Percentiles rank a stretch among this genome's conserved stretches.
Conservation (phyloP, 2,329 filamentous ascomycete species). For the Talaromyces sp. region DNA sequence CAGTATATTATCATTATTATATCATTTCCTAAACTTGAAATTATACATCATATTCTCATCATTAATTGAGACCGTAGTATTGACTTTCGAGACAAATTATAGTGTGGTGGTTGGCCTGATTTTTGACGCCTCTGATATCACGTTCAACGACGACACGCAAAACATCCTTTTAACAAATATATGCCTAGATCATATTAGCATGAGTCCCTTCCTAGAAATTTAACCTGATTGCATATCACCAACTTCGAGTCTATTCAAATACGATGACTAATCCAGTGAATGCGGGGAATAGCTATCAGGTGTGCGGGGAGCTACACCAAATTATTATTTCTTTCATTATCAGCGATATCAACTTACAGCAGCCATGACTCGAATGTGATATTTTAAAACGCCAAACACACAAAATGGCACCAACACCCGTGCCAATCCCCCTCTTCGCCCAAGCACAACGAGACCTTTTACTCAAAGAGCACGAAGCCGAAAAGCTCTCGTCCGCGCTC, state of each 20-base stretch:
- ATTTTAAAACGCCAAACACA: neutral
- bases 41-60: neutral
- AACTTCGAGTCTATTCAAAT: neutral
- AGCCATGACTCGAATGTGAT: neutral
- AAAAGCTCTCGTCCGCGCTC: conserved; percentile 40
- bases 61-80: neutral
- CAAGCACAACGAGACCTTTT: conserved; percentile 39
- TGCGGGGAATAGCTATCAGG: conserved; percentile 8
- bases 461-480: conserved; percentile 40
- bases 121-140: neutral
- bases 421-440: conserved; percentile 39
- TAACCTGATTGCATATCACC: neutral
- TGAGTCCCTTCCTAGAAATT: neutral
- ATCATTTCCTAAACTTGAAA: neutral
- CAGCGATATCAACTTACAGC: conserved; percentile 11
- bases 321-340: neutral
- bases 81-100: neutral
- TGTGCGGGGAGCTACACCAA: conserved; percentile 8
- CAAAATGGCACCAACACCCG: conserved; percentile 15
- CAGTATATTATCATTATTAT: neutral
- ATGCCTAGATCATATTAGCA: neutral
- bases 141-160: neutral
- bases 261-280: conserved; percentile 4
- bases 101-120: neutral
- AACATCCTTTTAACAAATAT: neutral